phyloP scores from a whole-genome alignment of 192 early-diverging fungal genomes.

The Linnemannia schmuckeri region DNA sequence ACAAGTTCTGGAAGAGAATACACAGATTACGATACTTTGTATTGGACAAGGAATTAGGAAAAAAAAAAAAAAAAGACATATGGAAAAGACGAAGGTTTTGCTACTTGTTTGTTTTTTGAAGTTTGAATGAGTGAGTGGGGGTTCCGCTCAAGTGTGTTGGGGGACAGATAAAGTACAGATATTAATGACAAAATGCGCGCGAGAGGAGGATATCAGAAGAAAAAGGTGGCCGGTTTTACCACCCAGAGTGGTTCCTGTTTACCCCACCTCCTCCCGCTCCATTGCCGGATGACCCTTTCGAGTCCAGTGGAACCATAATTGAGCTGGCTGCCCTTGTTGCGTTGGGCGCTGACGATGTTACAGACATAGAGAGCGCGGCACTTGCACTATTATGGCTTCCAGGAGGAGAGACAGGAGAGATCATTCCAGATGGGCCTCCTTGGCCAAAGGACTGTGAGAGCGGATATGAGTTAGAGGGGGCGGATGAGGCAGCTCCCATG shows the following conservation, averaged over 20 bases:
- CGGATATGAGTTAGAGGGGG: constrained; percentile 30
- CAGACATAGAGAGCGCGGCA: constrained; percentile 10
- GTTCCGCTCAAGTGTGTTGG: background rate
- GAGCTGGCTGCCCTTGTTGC: constrained; percentile 26
- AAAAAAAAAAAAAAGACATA: constrained; percentile 2
- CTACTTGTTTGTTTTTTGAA: constrained; percentile 11
- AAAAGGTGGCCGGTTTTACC: constrained; percentile 2
- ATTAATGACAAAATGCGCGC: background rate
- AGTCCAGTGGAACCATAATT: constrained; percentile 26
- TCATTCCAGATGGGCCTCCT: constrained; percentile 28
- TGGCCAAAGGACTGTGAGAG: constrained; percentile 49
- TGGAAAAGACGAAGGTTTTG: background rate
- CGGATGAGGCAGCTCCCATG: constrained; percentile 25
- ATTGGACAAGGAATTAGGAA: background rate
- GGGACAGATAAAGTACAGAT: constrained; percentile 12
- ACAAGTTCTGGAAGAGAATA: background rate
- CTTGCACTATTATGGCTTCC: constrained; percentile 20
- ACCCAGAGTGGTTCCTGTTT: constrained; percentile 34
- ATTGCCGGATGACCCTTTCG: constrained; percentile 25
- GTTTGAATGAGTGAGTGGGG: background rate
- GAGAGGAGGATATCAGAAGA: background rate
- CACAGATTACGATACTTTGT: background rate
- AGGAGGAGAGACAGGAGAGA: constrained; percentile 48
- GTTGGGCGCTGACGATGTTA: constrained; percentile 15
- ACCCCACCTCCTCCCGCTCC: background rate